Percentiles rank a stretch among this genome's conserved stretches.
Conservation (phyloP, 73 alveolate species). For the Paramecium octaurelia region DNA sequence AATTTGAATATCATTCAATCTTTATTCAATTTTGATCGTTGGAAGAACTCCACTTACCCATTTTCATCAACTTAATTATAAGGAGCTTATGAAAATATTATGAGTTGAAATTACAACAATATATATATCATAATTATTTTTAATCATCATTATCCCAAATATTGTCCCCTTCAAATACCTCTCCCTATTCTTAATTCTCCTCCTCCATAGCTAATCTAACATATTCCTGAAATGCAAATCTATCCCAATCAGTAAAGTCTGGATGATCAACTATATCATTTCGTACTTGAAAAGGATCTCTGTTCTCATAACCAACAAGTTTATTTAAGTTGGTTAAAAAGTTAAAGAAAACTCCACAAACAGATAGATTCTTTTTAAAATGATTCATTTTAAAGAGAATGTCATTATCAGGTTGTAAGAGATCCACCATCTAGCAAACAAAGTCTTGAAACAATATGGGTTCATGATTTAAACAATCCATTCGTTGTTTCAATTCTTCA, state of each 20-base stretch:
- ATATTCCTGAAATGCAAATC: constrained; percentile 95
- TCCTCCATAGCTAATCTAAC: constrained; percentile 96
- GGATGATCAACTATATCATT: constrained; percentile 87
- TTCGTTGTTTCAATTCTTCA: constrained; percentile 93
- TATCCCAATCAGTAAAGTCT: constrained; percentile 97
- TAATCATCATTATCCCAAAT: constrained; percentile 37
- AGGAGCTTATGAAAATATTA: neutral
- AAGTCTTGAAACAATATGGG: constrained; percentile 92
- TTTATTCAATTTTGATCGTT: neutral
- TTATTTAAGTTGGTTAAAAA: constrained; percentile 78
- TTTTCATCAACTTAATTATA: neutral
- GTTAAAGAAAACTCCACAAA: constrained; percentile 92
- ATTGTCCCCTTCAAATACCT: constrained; percentile 52
- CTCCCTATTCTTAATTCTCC: constrained; percentile 88
- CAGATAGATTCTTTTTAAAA: constrained; percentile 70
- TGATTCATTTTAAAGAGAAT: constrained; percentile 88
- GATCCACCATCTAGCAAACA: constrained; percentile 84
- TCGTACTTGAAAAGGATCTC: constrained; percentile 75
- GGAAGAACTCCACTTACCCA: neutral
- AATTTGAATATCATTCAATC: neutral
- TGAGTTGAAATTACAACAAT: neutral
- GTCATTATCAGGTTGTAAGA: constrained; percentile 69
- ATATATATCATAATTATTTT: neutral
- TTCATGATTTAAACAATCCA: constrained; percentile 95
- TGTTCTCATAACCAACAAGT: constrained; percentile 72